These are phyloP conservation scores for Fusarium lateritium DNA, from an alignment of 2,329 filamentous ascomycete species.

Conservation along the genomic window DNA sequence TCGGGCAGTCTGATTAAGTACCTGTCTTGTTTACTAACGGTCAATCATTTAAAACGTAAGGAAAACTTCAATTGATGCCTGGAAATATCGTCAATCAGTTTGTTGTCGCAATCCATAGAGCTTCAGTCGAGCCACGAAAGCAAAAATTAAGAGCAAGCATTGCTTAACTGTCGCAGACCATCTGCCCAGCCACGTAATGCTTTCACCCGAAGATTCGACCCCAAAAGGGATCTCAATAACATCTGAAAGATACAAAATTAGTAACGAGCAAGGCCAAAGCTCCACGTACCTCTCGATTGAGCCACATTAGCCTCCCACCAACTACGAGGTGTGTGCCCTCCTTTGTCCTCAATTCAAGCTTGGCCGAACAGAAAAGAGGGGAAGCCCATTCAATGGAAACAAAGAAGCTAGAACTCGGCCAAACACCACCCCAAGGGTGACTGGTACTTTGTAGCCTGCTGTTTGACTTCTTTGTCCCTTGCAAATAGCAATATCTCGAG, in stretches of 20 bases:
- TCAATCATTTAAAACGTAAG: too few relatives aligned
- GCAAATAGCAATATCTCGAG: background rate
- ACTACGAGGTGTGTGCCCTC: background rate
- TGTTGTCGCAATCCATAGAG: too few relatives aligned
- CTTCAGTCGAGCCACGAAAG: background rate
- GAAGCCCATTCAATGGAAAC: slow-evolving; percentile 12
- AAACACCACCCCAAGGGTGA: background rate
- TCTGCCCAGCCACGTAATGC: background rate
- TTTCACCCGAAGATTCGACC: background rate
- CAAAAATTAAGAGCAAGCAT: background rate
- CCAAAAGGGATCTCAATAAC: slow-evolving; percentile 38
- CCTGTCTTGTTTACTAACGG: too few relatives aligned
- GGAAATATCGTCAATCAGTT: background rate
- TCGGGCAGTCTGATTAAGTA: too few relatives aligned
- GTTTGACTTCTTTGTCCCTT: slow-evolving; percentile 21
- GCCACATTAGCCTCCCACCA: slow-evolving; percentile 4
- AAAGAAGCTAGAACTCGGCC: slow-evolving; percentile 24
- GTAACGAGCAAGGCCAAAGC: slow-evolving; percentile 7
- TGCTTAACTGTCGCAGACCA: background rate
- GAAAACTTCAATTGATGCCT: too few relatives aligned
- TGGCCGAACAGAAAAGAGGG: slow-evolving; percentile 23
- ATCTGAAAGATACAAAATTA: slow-evolving; percentile 30
- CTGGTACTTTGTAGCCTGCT: background rate
- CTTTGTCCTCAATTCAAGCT: slow-evolving; percentile 27
- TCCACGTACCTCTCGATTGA: background rate